Percentiles rank a stretch among this genome's conserved stretches.
These are phyloP conservation scores for Yamadazyma scolyti DNA, from an alignment of 805 yeast species.

Conservation along the genomic window DNA sequence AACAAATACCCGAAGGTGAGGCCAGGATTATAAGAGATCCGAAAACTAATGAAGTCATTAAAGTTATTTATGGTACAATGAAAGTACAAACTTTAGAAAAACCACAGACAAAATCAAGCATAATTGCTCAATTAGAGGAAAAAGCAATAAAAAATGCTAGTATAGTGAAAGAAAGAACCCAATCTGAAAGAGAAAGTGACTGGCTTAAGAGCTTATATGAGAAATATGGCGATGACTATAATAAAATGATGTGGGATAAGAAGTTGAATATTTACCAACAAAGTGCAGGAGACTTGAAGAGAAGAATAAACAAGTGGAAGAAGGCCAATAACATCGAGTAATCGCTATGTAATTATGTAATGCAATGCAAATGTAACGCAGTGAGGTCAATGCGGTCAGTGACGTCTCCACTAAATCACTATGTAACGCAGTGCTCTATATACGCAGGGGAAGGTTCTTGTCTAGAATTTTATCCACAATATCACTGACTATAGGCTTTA, in stretches of 20 bases:
- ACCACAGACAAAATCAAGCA: constrained; percentile 43
- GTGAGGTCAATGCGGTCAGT: too few relatives aligned
- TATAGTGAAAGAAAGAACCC: constrained; percentile 48
- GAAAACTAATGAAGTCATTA: constrained; percentile 57
- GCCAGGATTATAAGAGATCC: constrained; percentile 73
- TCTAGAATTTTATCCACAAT: constrained; percentile 33
- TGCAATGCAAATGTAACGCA: too few relatives aligned
- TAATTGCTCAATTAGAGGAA: constrained; percentile 66
- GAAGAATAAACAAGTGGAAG: constrained; percentile 71
- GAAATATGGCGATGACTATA: constrained; percentile 85
- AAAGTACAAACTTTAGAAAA: constrained; percentile 24
- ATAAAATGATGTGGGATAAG: constrained; percentile 89
- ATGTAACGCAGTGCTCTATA: too few relatives aligned
- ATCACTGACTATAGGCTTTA: constrained; percentile 33
- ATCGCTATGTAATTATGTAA: not conserved
- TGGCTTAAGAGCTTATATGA: constrained; percentile 65
- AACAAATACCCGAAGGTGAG: constrained; percentile 69
- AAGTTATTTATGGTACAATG: constrained; percentile 70
- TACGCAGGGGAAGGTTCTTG: constrained; percentile 24
- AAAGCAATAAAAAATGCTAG: constrained; percentile 42
- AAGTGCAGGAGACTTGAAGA: constrained; percentile 76
- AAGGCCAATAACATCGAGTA: constrained; percentile 27
- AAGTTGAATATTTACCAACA: constrained; percentile 81
- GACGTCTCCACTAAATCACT: too few relatives aligned
- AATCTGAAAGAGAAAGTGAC: constrained; percentile 67